These are phyloP conservation scores for Tetrapisispora fleetii DNA, from an alignment of 805 yeast genomes.

Conservation along the genomic window DNA sequence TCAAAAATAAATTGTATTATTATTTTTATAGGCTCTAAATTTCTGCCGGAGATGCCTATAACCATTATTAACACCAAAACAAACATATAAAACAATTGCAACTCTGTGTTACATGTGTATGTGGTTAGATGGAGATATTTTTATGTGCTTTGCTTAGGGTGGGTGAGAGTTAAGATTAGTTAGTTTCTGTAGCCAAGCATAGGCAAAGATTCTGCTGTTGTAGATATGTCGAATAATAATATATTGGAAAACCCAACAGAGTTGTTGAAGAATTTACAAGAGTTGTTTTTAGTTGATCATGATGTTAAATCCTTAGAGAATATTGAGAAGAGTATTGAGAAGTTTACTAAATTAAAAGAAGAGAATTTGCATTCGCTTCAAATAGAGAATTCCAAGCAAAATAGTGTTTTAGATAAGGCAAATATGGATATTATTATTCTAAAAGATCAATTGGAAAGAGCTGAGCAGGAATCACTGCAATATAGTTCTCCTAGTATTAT, in stretches of 20 bases:
- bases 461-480: slow-evolving; percentile 10
- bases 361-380: slow-evolving; percentile 5
- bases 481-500: slow-evolving; percentile 10
- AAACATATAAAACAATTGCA: no score
- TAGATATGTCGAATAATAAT: background rate
- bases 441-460: slow-evolving; percentile 6
- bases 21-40: no score
- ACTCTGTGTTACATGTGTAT: background rate
- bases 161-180: no score
- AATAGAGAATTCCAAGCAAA: slow-evolving; percentile 6
- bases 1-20: no score
- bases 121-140: no score
- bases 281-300: slow-evolving; percentile 21
- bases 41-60: no score
- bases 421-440: slow-evolving; percentile 6
- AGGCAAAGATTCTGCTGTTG: no score
- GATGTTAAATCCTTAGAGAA: slow-evolving; percentile 12
- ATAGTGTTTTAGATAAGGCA: slow-evolving; percentile 6
- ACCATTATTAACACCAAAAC: no score
- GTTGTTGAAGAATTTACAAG: slow-evolving; percentile 17
- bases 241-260: slow-evolving; percentile 16
- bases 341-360: slow-evolving; percentile 5
- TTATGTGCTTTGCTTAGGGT: no score
- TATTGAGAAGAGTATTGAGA: slow-evolving; percentile 11
- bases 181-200: no score